Evolutionary conservation across 192 early-diverging fungal genomes (phyloP).

Genomic region (Backusella australiensis): DNA sequence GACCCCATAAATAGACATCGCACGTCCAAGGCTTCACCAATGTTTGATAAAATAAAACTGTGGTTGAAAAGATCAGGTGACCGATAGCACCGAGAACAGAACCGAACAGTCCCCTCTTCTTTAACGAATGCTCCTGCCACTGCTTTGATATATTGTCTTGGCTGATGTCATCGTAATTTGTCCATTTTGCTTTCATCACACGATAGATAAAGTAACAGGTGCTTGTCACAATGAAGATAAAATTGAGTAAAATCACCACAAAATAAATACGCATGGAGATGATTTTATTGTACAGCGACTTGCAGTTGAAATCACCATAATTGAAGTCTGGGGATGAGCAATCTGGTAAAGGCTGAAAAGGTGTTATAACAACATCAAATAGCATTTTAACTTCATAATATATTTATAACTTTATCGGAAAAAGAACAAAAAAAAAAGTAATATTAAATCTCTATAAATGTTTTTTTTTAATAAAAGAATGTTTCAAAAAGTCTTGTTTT

Average conservation of each 20-base stretch:
- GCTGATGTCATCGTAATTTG: background rate
- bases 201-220: conserved; percentile 9
- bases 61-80: background rate
- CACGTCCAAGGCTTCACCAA: background rate
- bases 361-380: background rate
- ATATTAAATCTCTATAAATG: background rate
- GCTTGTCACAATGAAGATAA: conserved; percentile 6
- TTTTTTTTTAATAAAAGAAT: background rate
- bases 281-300: background rate
- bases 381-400: conserved; percentile 5
- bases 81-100: conserved; percentile 18
- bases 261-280: conserved; percentile 12
- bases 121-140: background rate
- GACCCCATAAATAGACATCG: conserved; percentile 7
- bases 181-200: background rate
- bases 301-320: background rate
- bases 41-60: background rate
- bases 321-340: background rate
- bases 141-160: background rate
- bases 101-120: conserved; percentile 6
- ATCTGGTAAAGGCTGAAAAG: background rate
- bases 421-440: background rate
- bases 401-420: background rate
- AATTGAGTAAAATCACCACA: background rate
- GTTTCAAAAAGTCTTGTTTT: background rate